Evolutionary conservation across 1,284 basidiomycete genomes (phyloP), one percentile per base, ranked within the genome.

Genomic region (Mycosarcoma maydis): DNA sequence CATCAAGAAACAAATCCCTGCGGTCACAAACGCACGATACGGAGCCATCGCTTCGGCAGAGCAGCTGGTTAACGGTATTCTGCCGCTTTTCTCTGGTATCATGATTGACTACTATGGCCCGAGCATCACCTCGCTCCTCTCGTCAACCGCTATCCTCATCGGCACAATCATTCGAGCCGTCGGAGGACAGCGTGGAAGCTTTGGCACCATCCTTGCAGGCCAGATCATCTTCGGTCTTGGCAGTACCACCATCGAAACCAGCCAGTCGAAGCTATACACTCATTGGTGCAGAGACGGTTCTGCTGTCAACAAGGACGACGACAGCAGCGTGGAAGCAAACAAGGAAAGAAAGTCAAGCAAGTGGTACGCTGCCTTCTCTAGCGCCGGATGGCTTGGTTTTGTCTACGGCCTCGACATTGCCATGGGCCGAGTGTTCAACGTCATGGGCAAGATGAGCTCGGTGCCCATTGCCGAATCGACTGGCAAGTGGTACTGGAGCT

Each of bases 11-110:
- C 46, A 83, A 49, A 55, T 66, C 27, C 29, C 40, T 3, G 40
- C 46, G 11, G 76, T 85, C 78, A 89, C 87, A 84, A 86, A 85
- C 32, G 86, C 88, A 77, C 88, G 89, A 61, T 86, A 86, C 50
- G 85, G 84, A 44, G 84, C 82, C 58, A 84, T 85, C 56, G 50
- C 78, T 8, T 82, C 82, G 5, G 82, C 83, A 4, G 68, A 75
- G 11, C 78, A 72, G 46, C 76, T 84, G 17, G 80, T 83, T 66
- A 84, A 84, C n/a, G 83, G 86, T 1, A 62, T 84, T 17, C 68
- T 85, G 6, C 84, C 84, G 3, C 77, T 85, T 47, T 77, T 85
- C 16, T 82, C 82, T 3, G 84, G 84, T 32, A 74, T 83, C 32
- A 72, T 79, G 13, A 83, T 85, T 72, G 84, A 85, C 68, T 83